Evolutionary conservation across 352 stramenopile genomes (phyloP).

Genomic region (Thalassiosira exigua): DNA sequence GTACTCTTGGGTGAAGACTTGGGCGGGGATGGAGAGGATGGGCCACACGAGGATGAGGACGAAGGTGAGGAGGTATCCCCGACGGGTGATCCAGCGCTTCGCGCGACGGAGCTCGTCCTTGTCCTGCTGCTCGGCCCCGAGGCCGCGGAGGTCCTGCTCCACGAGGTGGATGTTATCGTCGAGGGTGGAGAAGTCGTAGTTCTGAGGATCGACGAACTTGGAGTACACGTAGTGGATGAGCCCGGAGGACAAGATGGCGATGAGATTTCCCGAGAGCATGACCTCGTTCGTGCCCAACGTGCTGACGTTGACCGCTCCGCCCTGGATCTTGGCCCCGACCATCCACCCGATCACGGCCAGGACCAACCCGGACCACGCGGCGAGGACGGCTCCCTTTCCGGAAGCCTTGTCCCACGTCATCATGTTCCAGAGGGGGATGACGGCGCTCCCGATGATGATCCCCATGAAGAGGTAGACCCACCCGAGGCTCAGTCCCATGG

Average conservation of each 20-base stretch:
- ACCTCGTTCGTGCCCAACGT: constrained; percentile 82
- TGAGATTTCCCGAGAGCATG: constrained; percentile 87
- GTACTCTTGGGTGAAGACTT: constrained; percentile 85
- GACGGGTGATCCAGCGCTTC: constrained; percentile 83
- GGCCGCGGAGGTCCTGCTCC: constrained; percentile 81
- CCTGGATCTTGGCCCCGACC: constrained; percentile 63
- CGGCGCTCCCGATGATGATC: constrained; percentile 86
- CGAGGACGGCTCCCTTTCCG: constrained; percentile 79
- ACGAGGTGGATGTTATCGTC: constrained; percentile 81
- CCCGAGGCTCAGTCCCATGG: constrained; percentile 82
- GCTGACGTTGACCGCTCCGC: constrained; percentile 66
- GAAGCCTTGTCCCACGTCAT: constrained; percentile 87
- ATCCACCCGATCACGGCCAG: constrained; percentile 84
- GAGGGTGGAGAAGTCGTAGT: constrained; percentile 82
- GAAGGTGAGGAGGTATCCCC: constrained; percentile 84
- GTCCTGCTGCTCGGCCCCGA: constrained; percentile 78
- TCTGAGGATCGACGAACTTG: constrained; percentile 78
- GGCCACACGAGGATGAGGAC: constrained; percentile 87
- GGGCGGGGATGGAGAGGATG: constrained; percentile 84
- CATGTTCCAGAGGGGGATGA: constrained; percentile 86
- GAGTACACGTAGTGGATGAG: constrained; percentile 83
- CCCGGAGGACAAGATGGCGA: constrained; percentile 83
- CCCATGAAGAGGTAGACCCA: constrained; percentile 90
- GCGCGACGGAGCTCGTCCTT: constrained; percentile 65
- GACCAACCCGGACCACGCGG: constrained; percentile 76